phyloP scores from a whole-genome alignment of 441 rosid species.

The Dalechampia spathulata region DNA sequence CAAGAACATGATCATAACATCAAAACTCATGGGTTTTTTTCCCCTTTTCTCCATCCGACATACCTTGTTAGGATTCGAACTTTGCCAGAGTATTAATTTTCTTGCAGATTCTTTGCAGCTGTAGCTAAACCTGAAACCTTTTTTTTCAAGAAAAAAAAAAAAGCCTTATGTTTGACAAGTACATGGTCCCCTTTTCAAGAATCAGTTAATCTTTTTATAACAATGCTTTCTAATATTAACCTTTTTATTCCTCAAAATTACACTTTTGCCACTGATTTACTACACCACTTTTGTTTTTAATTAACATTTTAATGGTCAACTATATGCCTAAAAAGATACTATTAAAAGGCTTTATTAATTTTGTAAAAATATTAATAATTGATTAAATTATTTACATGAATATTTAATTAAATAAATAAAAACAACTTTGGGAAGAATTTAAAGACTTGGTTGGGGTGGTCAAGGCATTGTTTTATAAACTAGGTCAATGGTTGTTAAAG shows the following conservation, averaged over 20 bases:
- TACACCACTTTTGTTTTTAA: no score
- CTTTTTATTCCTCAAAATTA: background rate
- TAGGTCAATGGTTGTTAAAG: slow-evolving; percentile 8
- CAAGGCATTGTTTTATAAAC: background rate
- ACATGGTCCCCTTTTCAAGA: background rate
- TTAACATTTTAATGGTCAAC: background rate
- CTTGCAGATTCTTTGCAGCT: background rate
- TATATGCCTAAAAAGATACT: background rate
- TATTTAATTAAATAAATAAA: no score
- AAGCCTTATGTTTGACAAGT: background rate
- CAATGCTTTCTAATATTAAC: slow-evolving; percentile 2
- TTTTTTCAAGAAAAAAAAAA: no score
- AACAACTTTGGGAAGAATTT: background rate
- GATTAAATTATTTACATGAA: no score
- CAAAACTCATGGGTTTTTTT: no score
- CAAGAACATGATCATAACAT: no score
- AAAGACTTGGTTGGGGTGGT: background rate
- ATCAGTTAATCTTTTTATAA: slow-evolving; percentile 3
- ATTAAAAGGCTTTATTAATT: background rate
- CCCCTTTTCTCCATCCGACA: no score
- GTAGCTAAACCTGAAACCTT: no score
- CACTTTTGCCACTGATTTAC: slow-evolving; percentile 17
- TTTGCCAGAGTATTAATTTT: no score
- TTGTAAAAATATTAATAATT: no score
- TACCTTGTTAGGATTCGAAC: no score